phyloP scores from a whole-genome alignment of 345 rosid species.

The Isatis tinctoria region DNA sequence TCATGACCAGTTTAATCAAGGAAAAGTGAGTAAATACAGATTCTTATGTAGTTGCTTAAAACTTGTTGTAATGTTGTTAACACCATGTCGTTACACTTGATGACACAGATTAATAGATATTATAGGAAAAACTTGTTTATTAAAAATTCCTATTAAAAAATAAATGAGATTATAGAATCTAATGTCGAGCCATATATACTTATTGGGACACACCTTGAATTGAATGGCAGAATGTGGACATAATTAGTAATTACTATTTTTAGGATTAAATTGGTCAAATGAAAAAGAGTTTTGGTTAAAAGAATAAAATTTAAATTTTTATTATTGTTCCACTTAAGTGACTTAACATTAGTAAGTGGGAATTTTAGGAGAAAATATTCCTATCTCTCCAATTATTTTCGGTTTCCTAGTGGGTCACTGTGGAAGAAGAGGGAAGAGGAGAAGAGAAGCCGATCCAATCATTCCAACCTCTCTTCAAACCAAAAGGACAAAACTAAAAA shows the following conservation, averaged over 20 bases:
- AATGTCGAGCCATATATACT: not conserved
- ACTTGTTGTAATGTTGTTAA: constrained; percentile 17
- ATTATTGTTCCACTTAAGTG: constrained; percentile 19
- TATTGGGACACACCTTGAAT: constrained; percentile 3
- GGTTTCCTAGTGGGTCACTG: constrained; percentile 12
- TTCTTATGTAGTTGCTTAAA: constrained; percentile 12
- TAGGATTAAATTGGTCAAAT: constrained; percentile 13
- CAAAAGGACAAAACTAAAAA: constrained; percentile 13
- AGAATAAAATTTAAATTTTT: not conserved
- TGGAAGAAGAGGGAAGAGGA: constrained; percentile 4
- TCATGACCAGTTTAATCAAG: constrained; percentile 15
- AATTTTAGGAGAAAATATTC: constrained; percentile 18
- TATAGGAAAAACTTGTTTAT: too few species aligned
- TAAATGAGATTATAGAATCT: not conserved
- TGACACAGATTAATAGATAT: not conserved
- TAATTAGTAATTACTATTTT: constrained; percentile 7
- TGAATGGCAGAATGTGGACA: not conserved
- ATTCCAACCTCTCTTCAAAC: constrained; percentile 22
- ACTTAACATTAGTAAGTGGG: constrained; percentile 25
- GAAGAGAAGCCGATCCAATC: constrained; percentile 29
- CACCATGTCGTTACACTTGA: constrained; percentile 20
- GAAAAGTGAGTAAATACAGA: constrained; percentile 4
- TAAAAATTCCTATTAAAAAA: too few species aligned
- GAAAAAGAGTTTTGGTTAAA: not conserved
- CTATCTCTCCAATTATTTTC: not conserved